Evolutionary conservation across 2,329 filamentous ascomycete genomes (phyloP), one percentile per base, ranked within the genome.

Genomic region (Fusarium buharicum): DNA sequence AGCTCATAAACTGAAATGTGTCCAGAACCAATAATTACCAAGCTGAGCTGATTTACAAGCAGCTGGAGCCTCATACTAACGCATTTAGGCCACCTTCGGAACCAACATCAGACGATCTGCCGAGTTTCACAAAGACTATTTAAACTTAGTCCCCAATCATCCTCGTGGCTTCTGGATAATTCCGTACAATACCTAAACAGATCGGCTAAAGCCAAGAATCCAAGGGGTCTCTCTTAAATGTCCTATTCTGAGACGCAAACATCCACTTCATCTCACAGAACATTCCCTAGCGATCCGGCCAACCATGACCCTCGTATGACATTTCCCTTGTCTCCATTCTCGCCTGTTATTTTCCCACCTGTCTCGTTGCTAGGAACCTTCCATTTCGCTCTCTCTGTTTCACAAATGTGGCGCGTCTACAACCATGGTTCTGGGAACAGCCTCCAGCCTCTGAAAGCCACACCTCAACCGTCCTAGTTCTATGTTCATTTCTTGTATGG

Each of bases 21-120:
- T 64, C 60, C 61, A 64, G 31, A 64, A 55, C 49, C 27, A 45
- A 52, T 51, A 56, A 43, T 45, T 45, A 49, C 45, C 34, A 60
- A 59, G 53, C 50, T 41, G 47, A 43, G 48, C 38, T 64, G 60
- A 64, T 64, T 64, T 64, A 34, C 39, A 56, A 64, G 58, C 51
- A 54, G 16, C 39, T 37, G 14, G 10, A 37, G 27, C 11, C 13
- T 17, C 17, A 6, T 22, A 38, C 50, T 50, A 47, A 24, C 46
- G 43, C 40, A 48, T 44, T 40, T 51, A 30, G 38, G 53, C 41
- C 38, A 22, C 7, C 20, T 22, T 22, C 20, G 20, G 20, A 22
- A 22, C 39, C 24, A 54, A 45, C 47, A 64, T 64, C 62, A 62
- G 62, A 49, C 52, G 27, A 62, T 59, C 53, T 45, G 27, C 43